These are phyloP conservation scores for Plasmodium coatneyi DNA, from an alignment of 169 alveolate genomes.

Conservation along the genomic window DNA sequence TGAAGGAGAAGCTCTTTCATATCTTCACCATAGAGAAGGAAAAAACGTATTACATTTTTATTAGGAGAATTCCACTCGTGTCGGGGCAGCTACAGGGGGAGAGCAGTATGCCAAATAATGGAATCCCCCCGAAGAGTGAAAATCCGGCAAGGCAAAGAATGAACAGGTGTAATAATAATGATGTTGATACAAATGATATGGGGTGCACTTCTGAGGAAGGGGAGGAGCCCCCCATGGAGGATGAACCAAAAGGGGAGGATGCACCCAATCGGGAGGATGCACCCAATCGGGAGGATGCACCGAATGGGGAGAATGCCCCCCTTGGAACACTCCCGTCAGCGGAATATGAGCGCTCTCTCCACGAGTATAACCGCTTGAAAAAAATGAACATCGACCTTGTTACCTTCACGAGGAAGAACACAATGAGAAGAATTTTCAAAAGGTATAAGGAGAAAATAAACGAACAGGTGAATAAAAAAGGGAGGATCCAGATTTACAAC, in stretches of 20 bases:
- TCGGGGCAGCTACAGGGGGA: neutral
- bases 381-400: neutral
- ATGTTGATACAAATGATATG: neutral
- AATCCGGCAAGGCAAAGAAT: neutral
- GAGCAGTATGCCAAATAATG: neutral
- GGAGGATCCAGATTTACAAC: conserved; percentile 23
- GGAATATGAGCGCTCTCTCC: neutral
- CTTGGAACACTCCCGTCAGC: neutral
- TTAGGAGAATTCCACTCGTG: conserved; percentile 6
- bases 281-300: neutral
- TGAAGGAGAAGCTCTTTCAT: conserved; percentile 37
- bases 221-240: neutral
- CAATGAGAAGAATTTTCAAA: neutral
- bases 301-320: neutral
- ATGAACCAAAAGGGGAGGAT: neutral
- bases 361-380: neutral
- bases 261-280: neutral
- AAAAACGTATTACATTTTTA: conserved; percentile 37
- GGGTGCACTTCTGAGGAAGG: neutral
- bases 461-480: conserved; percentile 18
- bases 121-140: neutral
- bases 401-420: neutral
- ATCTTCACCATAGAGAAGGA: conserved; percentile 24
- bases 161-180: neutral
- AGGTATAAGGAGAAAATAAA: conserved; percentile 16